Base-by-base conservation (phyloP, 768 basidiomycete species). In the Mycena olivaceomarginata region DNA sequence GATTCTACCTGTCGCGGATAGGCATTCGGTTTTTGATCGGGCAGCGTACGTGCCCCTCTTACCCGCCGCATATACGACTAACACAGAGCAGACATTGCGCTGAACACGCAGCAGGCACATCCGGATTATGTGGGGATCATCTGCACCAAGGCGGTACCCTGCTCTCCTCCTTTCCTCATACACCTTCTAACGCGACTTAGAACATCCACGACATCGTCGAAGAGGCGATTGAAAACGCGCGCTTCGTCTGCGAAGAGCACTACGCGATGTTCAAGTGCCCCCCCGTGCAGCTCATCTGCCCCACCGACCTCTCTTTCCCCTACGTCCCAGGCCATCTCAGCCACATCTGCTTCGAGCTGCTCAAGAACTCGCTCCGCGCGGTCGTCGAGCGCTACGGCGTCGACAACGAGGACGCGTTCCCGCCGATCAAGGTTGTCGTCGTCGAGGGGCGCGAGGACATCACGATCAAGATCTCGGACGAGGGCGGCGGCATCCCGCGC, bases 381-480 rank as follows among this genome's bases (percentile, higher is more conserved):
- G 96, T 98, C 70, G 98, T 99, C 20, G 98, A 99, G 85, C 92
- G 95, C 2, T 95, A 92, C 84, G 98, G 98, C 0, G 92, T 92
- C 2, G 94, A 97, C 67, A 89, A 92, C 74, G 96, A 96, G 82
- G 92, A 93, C 72, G 79, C 82, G n/a, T 95, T 94, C 86, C 97
- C 97, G 13, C 94, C 97, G 0, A 98, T 98, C 88, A 97, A 96
- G 85, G 95, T 98, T 65, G 92, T 99, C 73, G 98, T 98, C 46
- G 96, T 98, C 1, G 97, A 98, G 83, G 98, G 98, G n/a, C 96
- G 94, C 78, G 98, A 99, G 83, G 98, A 99, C 82, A 98, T 99
- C 81, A 99, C 98, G 4, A 97, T 99, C 91, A 99, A 99, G 91
- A 98, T 99, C 76, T 94, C 93, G 1, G 98, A 99, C 82, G 98